A percentile compares a stretch with the other conserved stretches of the same genome.
Conservation (phyloP, 169 alveolate species). For the Plasmodium relictum region DNA sequence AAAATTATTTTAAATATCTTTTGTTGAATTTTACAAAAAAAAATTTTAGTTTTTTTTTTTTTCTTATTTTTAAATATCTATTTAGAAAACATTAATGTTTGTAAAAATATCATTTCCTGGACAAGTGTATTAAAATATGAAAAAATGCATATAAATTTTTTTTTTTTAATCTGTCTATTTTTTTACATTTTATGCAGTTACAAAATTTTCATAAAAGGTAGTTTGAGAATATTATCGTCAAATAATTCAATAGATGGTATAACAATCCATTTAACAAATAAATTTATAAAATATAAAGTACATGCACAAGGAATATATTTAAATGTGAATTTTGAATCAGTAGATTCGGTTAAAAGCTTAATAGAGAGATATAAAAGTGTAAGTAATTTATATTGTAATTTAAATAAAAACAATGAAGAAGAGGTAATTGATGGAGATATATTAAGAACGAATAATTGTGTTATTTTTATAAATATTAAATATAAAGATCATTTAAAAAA, state of each 20-base stretch:
- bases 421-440: background rate
- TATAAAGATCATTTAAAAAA: constrained; percentile 45
- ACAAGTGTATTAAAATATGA: background rate
- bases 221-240: constrained; percentile 13
- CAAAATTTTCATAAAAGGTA: constrained; percentile 8
- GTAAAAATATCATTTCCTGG: too few relatives aligned
- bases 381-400: constrained; percentile 29
- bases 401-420: constrained; percentile 39
- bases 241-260: constrained; percentile 50
- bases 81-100: too few relatives aligned
- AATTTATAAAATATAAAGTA: constrained; percentile 53
- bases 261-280: constrained; percentile 16
- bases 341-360: constrained; percentile 2
- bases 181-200: background rate
- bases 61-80: too few relatives aligned
- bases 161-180: background rate
- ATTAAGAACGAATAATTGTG: constrained; percentile 47
- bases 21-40: too few relatives aligned
- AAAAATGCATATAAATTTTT: constrained; percentile 4
- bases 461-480: constrained; percentile 48
- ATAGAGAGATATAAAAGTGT: constrained; percentile 25
- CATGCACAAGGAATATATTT: constrained; percentile 48
- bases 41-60: too few relatives aligned
- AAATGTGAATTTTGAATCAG: constrained; percentile 32
- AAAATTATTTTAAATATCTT: too few relatives aligned